phyloP scores from a whole-genome alignment of 176 grass and related monocot genomes.

The Luzula sylvatica region DNA sequence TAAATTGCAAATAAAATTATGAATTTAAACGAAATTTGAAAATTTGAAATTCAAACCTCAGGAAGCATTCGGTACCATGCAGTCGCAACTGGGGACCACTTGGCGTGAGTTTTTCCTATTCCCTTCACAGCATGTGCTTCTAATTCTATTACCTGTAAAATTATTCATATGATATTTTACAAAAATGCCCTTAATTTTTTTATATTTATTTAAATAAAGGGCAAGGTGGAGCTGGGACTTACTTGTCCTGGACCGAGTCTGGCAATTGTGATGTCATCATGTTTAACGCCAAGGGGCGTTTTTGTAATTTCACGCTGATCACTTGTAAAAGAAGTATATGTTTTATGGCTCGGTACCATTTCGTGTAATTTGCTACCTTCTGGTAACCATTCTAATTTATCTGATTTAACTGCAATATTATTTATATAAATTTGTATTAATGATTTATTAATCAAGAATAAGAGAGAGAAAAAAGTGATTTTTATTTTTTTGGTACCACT shows the following conservation, averaged over 20 bases:
- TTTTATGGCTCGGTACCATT: conserved; percentile 35
- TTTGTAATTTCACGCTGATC: conserved; percentile 47
- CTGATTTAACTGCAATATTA: conserved; percentile 60
- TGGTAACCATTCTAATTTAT: conserved; percentile 76
- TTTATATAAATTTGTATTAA: neutral
- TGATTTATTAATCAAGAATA: neutral
- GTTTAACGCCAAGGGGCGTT: conserved; percentile 44
- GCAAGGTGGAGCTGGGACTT: too few relatives aligned
- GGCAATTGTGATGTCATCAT: conserved; percentile 71
- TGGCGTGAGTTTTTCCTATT: conserved; percentile 80
- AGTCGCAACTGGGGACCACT: conserved; percentile 97
- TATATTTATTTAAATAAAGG: too few relatives aligned
- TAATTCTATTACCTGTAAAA: conserved; percentile 64
- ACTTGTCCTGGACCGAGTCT: conserved; percentile 93
- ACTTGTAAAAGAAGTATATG: conserved; percentile 57
- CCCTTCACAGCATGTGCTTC: conserved; percentile 91
- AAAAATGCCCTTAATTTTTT: too few relatives aligned
- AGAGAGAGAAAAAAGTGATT: neutral
- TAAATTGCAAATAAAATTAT: neutral
- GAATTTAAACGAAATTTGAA: neutral
- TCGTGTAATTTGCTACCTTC: conserved; percentile 71
- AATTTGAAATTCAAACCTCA: conserved; percentile 42
- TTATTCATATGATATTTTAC: too few relatives aligned
- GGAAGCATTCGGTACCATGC: conserved; percentile 95
- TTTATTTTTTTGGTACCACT: neutral